These are phyloP conservation scores for Colletotrichum ledebouriae DNA, from an alignment of 2,329 filamentous ascomycete species.

Conservation along the genomic window DNA sequence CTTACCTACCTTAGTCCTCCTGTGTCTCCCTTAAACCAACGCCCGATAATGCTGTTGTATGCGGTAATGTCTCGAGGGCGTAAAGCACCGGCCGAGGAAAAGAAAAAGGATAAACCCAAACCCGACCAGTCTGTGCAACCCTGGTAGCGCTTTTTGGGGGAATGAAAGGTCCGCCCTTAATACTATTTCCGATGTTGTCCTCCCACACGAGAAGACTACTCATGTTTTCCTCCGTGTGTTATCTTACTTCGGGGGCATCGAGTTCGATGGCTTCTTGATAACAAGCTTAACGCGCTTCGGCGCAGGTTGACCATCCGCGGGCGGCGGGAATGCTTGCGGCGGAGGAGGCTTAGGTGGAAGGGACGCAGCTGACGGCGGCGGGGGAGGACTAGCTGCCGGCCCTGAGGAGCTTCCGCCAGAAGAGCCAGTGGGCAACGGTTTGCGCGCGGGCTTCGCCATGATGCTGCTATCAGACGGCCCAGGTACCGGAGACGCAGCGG, in stretches of 20 bases:
- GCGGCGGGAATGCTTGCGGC: constrained; percentile 34
- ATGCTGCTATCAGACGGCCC: constrained; percentile 47
- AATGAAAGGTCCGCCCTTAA: background rate
- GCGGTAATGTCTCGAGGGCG: background rate
- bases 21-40: constrained; percentile 12
- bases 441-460: constrained; percentile 52
- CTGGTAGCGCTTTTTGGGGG: background rate
- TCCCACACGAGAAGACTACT: too few relatives aligned
- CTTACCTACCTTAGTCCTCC: background rate
- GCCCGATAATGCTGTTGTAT: constrained; percentile 18
- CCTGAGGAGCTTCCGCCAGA: constrained; percentile 22
- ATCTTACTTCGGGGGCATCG: constrained; percentile 18
- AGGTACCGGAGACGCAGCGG: constrained; percentile 48
- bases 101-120: background rate
- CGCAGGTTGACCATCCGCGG: constrained; percentile 30
- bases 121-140: constrained; percentile 5
- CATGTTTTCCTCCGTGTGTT: background rate
- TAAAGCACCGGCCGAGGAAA: constrained; percentile 1
- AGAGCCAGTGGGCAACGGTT: constrained; percentile 48
- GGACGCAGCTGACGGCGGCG: constrained; percentile 17
- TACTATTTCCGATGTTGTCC: background rate
- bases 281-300: constrained; percentile 43
- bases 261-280: constrained; percentile 39
- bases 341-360: constrained; percentile 34
- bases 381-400: constrained; percentile 32